Evolutionary conservation across 1,284 basidiomycete genomes (phyloP), one percentile per base, ranked within the genome.

Genomic region (Ceratobasidium sp.): DNA sequence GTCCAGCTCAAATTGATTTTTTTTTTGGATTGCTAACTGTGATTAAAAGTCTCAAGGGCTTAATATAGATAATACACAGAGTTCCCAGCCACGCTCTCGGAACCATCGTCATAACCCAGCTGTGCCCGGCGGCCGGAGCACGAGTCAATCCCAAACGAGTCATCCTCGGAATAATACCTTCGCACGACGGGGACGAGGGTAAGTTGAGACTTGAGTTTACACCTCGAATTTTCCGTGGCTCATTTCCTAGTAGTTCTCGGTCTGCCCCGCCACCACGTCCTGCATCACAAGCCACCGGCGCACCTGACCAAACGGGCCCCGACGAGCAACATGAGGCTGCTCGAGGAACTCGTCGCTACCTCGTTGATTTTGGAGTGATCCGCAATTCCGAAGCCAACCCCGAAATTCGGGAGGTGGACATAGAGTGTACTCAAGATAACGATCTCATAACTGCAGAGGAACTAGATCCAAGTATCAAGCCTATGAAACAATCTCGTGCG

Each of bases 281-380:
- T 4, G 2, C 25, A 11, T 3, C 3, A 21, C 48, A n/a, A 9
- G 8, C 48, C 48, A 21, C 3, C 48, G 23, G n/a, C 48, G 18
- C 23, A 18, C 5, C 23, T 18, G 16, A 53, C 3, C n/a, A 7
- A 30, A 14, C 3, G 23, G 11, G 23, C 51, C 51, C 30, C 30
- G 30, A 33, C 18, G 51, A 53, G 2, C 51, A 23, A 28, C 25
- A 6, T 12, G 48, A 21, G 51, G 11, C 30, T 44, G 18, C 14
- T 11, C 51, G 3, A 28, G 25, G 5, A 12, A 53, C 25, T 3
- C 51, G 23, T 30, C 25, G 11, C 11, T 21, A 30, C 8, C 51
- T 12, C 25, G 23, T 67, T 16, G 63, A 67, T 23, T 67, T 67
- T 36, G 51, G 25, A 18, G 63, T 67, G 8, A 44, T 67, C 25